Base-by-base conservation (phyloP, 352 stramenopile species). In the Globisporangium okanoganense region DNA sequence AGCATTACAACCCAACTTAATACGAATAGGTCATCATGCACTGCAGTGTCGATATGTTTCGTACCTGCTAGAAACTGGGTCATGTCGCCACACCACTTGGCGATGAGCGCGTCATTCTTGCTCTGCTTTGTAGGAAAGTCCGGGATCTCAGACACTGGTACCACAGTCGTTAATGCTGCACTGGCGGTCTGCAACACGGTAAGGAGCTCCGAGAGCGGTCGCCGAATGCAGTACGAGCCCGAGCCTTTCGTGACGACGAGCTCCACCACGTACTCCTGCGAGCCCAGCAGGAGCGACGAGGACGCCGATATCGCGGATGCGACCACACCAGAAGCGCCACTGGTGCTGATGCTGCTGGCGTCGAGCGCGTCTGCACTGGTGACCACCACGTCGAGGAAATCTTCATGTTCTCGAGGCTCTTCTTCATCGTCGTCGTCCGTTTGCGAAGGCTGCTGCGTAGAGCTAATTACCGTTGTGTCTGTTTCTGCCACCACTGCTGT, bases 51-150 rank as follows among this genome's bases (percentile, higher is more conserved):
- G n/a, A n/a, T n/a, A n/a, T n/a, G 4, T 10, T 12, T 10, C 27
- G 27, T 47, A 78, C 71, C 70, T 50, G 69, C 70, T 6, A 91
- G 55, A 63, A 82, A 91, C 25, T 47, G 36, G 12, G 75, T 88
- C 75, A 91, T 87, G 1, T 85, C 66, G 22, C 65, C 67, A 27
- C 82, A 91, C 82, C 82, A 91, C 59, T 85, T 71, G 5, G 82
- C 82, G n/a, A 91, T 67, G 33, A 71, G 29, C 0, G 78, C 69
- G 40, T 89, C 82, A 35, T 81, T 79, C 38, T 69, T 67, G 50
- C 47, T 73, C 35, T 75, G 57, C 62, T 81, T 84, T 12, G 65
- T 31, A 8, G 79, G 82, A 43, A 91, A 91, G 44, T 78, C 73
- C 0, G 78, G 78, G 22, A 64, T 51, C 13, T 44, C 40, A 1